Base-by-base conservation (phyloP, 2,329 filamentous ascomycete genomes). In the Fusarium sp. region DNA sequence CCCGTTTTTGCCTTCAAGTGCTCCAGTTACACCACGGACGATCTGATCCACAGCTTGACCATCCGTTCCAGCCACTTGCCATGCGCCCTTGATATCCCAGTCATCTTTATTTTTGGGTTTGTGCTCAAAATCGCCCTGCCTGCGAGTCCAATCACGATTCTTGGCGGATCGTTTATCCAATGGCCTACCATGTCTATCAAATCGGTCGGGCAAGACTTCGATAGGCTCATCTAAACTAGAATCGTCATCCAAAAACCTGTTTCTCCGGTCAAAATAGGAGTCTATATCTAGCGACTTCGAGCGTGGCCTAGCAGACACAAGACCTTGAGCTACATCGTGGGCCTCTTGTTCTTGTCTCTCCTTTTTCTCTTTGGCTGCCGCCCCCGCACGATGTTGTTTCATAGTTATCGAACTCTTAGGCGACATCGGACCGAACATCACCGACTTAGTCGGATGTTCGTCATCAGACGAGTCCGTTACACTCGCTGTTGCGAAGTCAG, bases 351-450 rank as follows among this genome's bases (percentile, higher is more conserved):
- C 60, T 36, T 49, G 40, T 26, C 56, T 57, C 15, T 38, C 69
- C 19, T 47, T 73, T 60, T 65, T 66, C 59, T 44, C 72, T 57
- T 42, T 71, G 51, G 51, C 73, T 69, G 67, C 64, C 5, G 73
- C 69, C n/a, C 73, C 59, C 23, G 71, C 74, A 38, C 73, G 79
- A 59, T 83, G 83, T 24, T 77, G 73, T 20, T 77, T 74, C 70
- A 85, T 80, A 1, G 83, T 84, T 54, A 74, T 78, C 0, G 80
- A 80, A 17, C 83, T 85, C 51, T 82, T 80, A 1, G 84, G 84
- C 4, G 83, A 86, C 39, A 86, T 70, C 1, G 84, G 83, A 4
- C 80, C 78, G 54, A 85, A 86, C 3, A 75, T 68, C 2, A 86
- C 83, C 1, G 81, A 80, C 61, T 83, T 83, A 21, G 76, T 40